These are phyloP conservation scores for Epichloe glyceriae DNA, from an alignment of 2,329 filamentous ascomycete species.

Conservation along the genomic window DNA sequence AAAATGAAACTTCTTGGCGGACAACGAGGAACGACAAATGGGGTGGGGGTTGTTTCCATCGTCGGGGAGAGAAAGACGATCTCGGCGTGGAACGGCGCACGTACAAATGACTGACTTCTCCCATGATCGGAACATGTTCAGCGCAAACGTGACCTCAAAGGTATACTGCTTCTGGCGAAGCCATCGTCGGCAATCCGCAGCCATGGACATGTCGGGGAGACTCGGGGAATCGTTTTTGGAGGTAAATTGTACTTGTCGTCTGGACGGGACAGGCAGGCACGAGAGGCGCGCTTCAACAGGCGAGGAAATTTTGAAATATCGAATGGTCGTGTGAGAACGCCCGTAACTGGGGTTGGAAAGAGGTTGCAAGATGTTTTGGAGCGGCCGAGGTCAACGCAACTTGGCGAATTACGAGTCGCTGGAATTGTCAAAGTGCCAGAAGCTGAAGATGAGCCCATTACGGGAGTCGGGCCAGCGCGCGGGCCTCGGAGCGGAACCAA, in stretches of 20 bases:
- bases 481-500: too few relatives aligned
- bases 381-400: background rate
- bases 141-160: conserved; percentile 89
- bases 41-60: too few relatives aligned
- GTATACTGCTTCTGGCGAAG: conserved; percentile 93
- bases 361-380: too few relatives aligned
- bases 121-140: conserved; percentile 94
- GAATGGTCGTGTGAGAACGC: too few relatives aligned
- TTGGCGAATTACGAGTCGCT: background rate
- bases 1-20: too few relatives aligned
- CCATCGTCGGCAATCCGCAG: conserved; percentile 55
- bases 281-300: background rate
- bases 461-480: too few relatives aligned
- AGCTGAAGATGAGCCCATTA: background rate
- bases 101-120: conserved; percentile 97
- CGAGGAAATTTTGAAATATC: too few relatives aligned
- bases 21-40: too few relatives aligned
- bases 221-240: background rate
- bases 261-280: background rate
- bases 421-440: background rate
- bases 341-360: too few relatives aligned
- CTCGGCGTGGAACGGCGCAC: conserved; percentile 26
- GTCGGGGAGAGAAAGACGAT: too few relatives aligned
- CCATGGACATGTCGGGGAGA: conserved; percentile 3
- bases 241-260: background rate